These are phyloP conservation scores for Wickerhamiella lipophila DNA, from an alignment of 805 yeast genomes.

Conservation along the genomic window DNA sequence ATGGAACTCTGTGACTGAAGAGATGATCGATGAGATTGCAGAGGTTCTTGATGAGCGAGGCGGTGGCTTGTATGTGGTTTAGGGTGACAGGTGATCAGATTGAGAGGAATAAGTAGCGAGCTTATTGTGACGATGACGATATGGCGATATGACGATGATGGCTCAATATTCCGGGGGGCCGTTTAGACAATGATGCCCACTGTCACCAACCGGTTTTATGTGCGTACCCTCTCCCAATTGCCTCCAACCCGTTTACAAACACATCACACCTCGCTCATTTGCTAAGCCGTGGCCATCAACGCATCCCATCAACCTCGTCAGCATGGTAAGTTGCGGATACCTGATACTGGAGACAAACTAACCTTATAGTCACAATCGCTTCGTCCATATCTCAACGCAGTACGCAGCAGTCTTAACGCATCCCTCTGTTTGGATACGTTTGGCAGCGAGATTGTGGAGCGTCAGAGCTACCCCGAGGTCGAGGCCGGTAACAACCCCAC, in stretches of 20 bases:
- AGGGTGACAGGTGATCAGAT: too few relatives aligned
- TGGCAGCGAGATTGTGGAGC: slow-evolving; percentile 88
- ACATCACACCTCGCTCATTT: too few relatives aligned
- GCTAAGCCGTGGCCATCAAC: too few relatives aligned
- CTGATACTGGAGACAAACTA: neutral
- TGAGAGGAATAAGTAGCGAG: too few relatives aligned
- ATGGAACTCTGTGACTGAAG: slow-evolving; percentile 47
- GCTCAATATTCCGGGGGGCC: too few relatives aligned
- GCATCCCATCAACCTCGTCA: neutral
- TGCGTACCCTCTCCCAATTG: neutral
- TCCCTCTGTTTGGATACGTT: slow-evolving; percentile 87
- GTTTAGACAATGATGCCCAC: too few relatives aligned
- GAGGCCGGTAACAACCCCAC: slow-evolving; percentile 77
- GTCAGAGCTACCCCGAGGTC: slow-evolving; percentile 94
- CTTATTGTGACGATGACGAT: too few relatives aligned
- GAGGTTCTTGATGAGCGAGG: slow-evolving; percentile 58
- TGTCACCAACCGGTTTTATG: too few relatives aligned
- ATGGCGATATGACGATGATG: too few relatives aligned
- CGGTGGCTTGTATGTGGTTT: slow-evolving; percentile 37
- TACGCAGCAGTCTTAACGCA: slow-evolving; percentile 83
- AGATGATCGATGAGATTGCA: slow-evolving; percentile 50
- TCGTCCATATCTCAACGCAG: slow-evolving; percentile 88
- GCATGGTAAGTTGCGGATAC: slow-evolving; percentile 2
- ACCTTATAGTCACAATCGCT: slow-evolving; percentile 79
- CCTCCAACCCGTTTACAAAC: neutral